These are phyloP conservation scores for Paraphoma chrysanthemicola DNA, from an alignment of 2,329 filamentous ascomycete species.

Conservation along the genomic window DNA sequence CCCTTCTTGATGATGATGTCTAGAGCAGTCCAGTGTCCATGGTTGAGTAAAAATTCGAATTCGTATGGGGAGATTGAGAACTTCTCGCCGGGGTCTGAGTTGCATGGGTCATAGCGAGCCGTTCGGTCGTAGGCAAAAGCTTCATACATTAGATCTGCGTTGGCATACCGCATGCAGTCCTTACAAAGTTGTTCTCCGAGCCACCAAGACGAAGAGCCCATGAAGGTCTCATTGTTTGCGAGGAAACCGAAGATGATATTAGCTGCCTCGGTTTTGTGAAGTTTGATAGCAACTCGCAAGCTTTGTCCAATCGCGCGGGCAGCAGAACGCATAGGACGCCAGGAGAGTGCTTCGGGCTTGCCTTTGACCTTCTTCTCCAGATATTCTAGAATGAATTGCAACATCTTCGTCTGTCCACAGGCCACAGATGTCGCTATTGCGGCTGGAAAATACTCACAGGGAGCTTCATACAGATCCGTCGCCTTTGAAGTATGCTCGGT, in stretches of 20 bases:
- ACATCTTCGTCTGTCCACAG: background rate
- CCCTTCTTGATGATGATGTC: background rate
- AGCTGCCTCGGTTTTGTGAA: background rate
- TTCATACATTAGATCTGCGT: background rate
- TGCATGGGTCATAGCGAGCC: background rate
- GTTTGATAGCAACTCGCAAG: background rate
- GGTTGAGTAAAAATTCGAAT: background rate
- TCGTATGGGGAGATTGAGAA: background rate
- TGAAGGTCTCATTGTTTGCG: background rate
- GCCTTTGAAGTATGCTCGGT: background rate
- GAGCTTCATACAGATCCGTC: background rate
- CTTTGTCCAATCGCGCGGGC: background rate
- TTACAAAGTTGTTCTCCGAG: background rate
- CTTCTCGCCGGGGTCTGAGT: background rate
- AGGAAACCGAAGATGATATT: background rate
- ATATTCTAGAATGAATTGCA: background rate
- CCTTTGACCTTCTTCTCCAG: background rate
- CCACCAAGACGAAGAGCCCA: background rate
- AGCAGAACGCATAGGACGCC: background rate
- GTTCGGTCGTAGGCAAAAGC: background rate
- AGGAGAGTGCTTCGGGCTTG: background rate
- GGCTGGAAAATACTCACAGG: background rate
- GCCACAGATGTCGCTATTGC: background rate
- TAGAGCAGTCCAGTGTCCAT: background rate
- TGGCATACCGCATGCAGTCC: background rate